phyloP scores from a whole-genome alignment of 1,139 yeast species.

The Entelexis paramagnoliae region DNA sequence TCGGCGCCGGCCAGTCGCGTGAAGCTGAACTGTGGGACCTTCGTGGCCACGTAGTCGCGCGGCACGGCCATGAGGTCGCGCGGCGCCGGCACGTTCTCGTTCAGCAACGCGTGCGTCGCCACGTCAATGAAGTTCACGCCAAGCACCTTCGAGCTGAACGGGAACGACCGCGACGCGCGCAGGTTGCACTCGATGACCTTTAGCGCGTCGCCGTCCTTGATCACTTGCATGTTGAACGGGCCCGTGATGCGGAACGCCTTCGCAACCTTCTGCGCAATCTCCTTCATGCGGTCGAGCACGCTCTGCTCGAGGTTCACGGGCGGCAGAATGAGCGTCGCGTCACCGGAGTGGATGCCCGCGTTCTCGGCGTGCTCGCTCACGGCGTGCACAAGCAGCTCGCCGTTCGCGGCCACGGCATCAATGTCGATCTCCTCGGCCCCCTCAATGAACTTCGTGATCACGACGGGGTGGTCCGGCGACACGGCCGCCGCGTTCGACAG shows the following conservation, averaged over 20 bases:
- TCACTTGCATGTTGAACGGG: slow-evolving; percentile 97
- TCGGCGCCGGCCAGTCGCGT: slow-evolving; percentile 98
- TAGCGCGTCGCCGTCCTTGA: slow-evolving; percentile 55
- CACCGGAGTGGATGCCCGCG: slow-evolving; percentile 99
- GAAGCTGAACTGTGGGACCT: slow-evolving; percentile 96
- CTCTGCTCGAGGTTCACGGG: slow-evolving; percentile 83
- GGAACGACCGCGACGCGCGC: slow-evolving; percentile 97
- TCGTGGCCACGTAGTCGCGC: slow-evolving; percentile 75
- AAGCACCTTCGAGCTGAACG: slow-evolving; percentile 92
- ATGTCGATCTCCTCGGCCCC: slow-evolving; percentile 96
- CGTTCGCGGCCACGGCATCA: slow-evolving; percentile 89
- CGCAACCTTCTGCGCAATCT: slow-evolving; percentile 91
- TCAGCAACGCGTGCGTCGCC: slow-evolving; percentile 77
- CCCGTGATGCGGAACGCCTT: slow-evolving; percentile 92
- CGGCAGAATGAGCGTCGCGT: slow-evolving; percentile 89
- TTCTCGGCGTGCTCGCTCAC: slow-evolving; percentile 97
- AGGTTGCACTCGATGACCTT: slow-evolving; percentile 98
- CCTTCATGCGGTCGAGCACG: slow-evolving; percentile 82
- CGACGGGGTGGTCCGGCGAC: slow-evolving; percentile 94
- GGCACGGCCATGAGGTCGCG: slow-evolving; percentile 71
- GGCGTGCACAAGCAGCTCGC: slow-evolving; percentile 84
- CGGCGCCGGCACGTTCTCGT: slow-evolving; percentile 75
- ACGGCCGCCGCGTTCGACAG: slow-evolving; percentile 82
- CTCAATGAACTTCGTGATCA: slow-evolving; percentile 86
- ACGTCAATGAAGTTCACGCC: slow-evolving; percentile 91